phyloP scores from a whole-genome alignment of 257 asterid species.

The Fraxinus americana region DNA sequence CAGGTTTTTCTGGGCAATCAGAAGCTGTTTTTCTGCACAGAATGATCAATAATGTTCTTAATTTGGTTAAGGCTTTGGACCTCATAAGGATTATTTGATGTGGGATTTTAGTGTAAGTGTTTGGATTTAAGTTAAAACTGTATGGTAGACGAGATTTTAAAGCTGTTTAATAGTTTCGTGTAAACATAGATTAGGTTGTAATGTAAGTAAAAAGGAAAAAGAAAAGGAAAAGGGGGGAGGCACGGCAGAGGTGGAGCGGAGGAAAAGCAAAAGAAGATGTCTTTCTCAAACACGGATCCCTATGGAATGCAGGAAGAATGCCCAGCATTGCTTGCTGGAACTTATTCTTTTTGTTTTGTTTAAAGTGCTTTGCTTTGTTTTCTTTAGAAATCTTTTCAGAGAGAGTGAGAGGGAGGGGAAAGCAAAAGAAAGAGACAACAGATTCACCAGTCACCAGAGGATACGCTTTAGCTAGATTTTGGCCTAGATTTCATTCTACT shows the following conservation, averaged over 20 bases:
- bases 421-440: constrained; percentile 37
- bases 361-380: constrained; percentile 46
- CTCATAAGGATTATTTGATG: not conserved
- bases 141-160: not conserved
- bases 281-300: constrained; percentile 98
- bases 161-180: not conserved
- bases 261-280: constrained; percentile 79
- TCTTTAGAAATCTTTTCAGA: constrained; percentile 57
- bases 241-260: constrained; percentile 31
- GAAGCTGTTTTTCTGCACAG: constrained; percentile 13
- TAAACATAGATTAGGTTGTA: not conserved
- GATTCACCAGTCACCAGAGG: constrained; percentile 34
- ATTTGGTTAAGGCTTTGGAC: not conserved
- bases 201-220: constrained; percentile 28
- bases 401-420: constrained; percentile 28
- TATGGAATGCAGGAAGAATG: constrained; percentile 75
- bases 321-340: constrained; percentile 83
- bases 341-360: constrained; percentile 62
- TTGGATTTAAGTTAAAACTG: not conserved
- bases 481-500: constrained; percentile 31
- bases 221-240: constrained; percentile 26
- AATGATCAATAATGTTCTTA: constrained; percentile 6
- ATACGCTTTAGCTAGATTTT: constrained; percentile 43
- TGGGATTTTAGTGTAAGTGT: not conserved
- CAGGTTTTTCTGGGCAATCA: constrained; percentile 2